A percentile compares a stretch with the other conserved stretches of the same genome.
phyloP scores from a whole-genome alignment of 768 basidiomycete genomes.

The Pleurotus tuber-regium region DNA sequence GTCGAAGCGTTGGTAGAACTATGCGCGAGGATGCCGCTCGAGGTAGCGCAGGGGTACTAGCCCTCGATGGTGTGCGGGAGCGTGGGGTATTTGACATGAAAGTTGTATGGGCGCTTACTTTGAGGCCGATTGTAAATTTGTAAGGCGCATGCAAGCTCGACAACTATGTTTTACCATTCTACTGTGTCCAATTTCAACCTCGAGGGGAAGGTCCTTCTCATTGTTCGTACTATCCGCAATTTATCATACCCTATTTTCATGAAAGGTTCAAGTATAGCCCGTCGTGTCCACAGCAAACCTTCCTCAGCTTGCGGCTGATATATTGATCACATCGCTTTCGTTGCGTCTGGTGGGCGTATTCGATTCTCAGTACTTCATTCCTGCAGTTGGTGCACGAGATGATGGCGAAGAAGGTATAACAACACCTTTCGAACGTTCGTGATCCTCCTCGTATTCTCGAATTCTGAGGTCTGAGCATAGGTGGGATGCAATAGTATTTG shows the following conservation, averaged over 20 bases:
- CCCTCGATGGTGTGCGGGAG: constrained; percentile 27
- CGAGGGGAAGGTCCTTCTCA: constrained; percentile 39
- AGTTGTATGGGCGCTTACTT: neutral
- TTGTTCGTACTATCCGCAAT: constrained; percentile 16
- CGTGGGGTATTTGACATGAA: constrained; percentile 30
- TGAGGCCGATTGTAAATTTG: neutral
- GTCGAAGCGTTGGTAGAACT: constrained; percentile 47
- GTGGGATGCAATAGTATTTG: constrained; percentile 64
- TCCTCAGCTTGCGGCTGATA: constrained; percentile 73
- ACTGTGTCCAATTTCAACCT: constrained; percentile 21
- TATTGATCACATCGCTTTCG: constrained; percentile 65
- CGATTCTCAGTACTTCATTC: constrained; percentile 60
- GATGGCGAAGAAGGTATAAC: constrained; percentile 59
- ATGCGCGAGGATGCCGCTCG: constrained; percentile 52
- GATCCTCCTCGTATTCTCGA: neutral
- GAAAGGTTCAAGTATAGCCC: constrained; percentile 37
- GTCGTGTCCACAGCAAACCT: constrained; percentile 81
- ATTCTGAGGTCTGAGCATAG: no score
- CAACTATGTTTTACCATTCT: constrained; percentile 29
- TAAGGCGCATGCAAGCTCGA: neutral
- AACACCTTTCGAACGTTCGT: constrained; percentile 74
- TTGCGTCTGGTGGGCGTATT: constrained; percentile 62
- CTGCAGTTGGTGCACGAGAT: constrained; percentile 74
- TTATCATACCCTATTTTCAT: constrained; percentile 12
- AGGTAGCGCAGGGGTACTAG: constrained; percentile 24